Evolutionary conservation across 768 basidiomycete species (phyloP).

Genomic region (Tylopilus felleus): DNA sequence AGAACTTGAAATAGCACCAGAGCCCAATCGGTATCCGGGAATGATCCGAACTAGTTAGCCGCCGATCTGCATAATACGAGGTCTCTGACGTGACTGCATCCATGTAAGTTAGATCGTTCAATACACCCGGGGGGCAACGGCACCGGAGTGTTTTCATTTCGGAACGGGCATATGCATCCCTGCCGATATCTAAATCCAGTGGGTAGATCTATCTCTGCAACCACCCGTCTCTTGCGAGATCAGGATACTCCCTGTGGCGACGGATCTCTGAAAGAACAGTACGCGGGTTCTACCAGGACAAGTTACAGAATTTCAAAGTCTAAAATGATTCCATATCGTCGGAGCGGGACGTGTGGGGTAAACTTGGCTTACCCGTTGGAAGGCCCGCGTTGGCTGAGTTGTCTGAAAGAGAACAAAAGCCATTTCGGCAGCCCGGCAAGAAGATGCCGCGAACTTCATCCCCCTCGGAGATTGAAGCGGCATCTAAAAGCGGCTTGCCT

Average conservation of each 20-base stretch:
- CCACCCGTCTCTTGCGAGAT: background rate
- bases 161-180: background rate
- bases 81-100: background rate
- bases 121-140: background rate
- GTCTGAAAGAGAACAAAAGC: slow-evolving; percentile 9
- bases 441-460: slow-evolving; percentile 10
- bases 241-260: background rate
- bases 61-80: background rate
- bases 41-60: background rate
- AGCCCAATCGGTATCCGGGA: background rate
- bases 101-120: background rate
- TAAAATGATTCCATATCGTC: background rate
- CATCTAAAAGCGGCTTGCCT: slow-evolving; percentile 23
- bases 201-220: slow-evolving; percentile 1
- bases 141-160: slow-evolving; percentile 16
- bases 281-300: background rate
- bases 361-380: background rate
- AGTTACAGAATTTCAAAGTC: background rate
- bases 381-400: background rate
- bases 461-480: slow-evolving; percentile 25
- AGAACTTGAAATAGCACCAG: background rate
- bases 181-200: background rate
- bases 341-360: background rate
- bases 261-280: background rate
- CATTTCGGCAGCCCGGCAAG: slow-evolving; percentile 22